Base-by-base conservation (phyloP, 805 yeast genomes). In the Yarrowia sp. region DNA sequence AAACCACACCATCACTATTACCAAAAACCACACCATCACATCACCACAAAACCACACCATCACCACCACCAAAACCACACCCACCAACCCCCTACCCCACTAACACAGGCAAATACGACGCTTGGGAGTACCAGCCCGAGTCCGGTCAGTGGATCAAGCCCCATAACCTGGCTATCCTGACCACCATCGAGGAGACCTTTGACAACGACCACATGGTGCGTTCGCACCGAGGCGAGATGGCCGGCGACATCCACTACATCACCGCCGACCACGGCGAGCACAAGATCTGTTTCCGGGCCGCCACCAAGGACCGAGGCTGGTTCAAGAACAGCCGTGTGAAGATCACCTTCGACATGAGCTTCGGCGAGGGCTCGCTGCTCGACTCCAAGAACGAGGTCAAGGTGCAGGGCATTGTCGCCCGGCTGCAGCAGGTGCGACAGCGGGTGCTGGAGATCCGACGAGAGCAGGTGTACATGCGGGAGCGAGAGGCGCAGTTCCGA, bases 181-280 rank as follows among this genome's bases (percentile, higher is more conserved):
- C 89, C 75, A 86, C 92, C 1, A 90, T 90, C 68, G 92, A 88
- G 74, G 95, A 90, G 78, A 85, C 90, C 3, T 93, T 93, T 74
- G 97, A 92, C 78, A 86, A 87, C 75, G 85, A 90, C 77, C 94
- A 93, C 77, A 82, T 87, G 69, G 96, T 92, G 33, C 87, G 87
- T 43, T 77, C 82, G 69, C 96, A 91, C 76, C 85, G 82, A 73
- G 85, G 87, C 34, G 71, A 82, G 2, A 79, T 90, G 13, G 78
- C 76, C 46, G 90, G 92, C 15, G 88, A 87, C 70, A 90, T 91
- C 77, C 83, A 92, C 38, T 92, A 91, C 81, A 88, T 93, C 13
- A 90, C 97, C 0, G 79, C 86, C 55, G 97, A 90, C 66, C 81
- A 88, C 12, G 97, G 97, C 44, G 96, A 90, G 76, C 97, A 92